Evolutionary conservation across 768 basidiomycete genomes (phyloP).

Genomic region (Amanita rubescens): DNA sequence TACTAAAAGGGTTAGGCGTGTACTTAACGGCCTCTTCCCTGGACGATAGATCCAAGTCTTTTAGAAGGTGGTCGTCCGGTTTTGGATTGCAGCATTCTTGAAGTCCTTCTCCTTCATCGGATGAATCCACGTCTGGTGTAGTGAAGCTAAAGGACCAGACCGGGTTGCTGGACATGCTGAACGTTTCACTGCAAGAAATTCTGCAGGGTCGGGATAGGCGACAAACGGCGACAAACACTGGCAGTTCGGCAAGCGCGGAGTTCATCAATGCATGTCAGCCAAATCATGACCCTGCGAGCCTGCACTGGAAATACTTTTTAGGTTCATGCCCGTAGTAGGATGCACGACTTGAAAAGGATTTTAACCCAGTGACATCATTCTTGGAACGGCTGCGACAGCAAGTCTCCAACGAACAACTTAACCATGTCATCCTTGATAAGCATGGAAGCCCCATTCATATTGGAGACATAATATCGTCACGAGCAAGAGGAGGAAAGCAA

Average conservation of each 20-base stretch:
- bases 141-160: slow-evolving; percentile 5
- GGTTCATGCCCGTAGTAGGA: too few species aligned
- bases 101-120: background rate
- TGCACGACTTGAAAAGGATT: too few species aligned
- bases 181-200: background rate
- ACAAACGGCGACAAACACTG: background rate
- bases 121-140: background rate
- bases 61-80: slow-evolving; percentile 23
- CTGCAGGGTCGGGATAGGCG: background rate
- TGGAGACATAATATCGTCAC: background rate
- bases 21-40: slow-evolving; percentile 57
- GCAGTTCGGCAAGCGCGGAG: background rate
- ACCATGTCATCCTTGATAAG: slow-evolving; percentile 1
- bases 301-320: too few species aligned
- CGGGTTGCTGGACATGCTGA: background rate
- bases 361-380: too few species aligned
- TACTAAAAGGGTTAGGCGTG: slow-evolving; percentile 74
- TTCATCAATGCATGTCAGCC: too few species aligned
- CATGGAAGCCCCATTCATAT: background rate
- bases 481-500: too few species aligned
- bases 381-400: too few species aligned
- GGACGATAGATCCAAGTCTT: slow-evolving; percentile 52
- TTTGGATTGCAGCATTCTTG: slow-evolving; percentile 1
- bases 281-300: too few species aligned
- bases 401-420: too few species aligned